Conservation (phyloP, 805 yeast species). For the Metschnikowia vanudenii region DNA sequence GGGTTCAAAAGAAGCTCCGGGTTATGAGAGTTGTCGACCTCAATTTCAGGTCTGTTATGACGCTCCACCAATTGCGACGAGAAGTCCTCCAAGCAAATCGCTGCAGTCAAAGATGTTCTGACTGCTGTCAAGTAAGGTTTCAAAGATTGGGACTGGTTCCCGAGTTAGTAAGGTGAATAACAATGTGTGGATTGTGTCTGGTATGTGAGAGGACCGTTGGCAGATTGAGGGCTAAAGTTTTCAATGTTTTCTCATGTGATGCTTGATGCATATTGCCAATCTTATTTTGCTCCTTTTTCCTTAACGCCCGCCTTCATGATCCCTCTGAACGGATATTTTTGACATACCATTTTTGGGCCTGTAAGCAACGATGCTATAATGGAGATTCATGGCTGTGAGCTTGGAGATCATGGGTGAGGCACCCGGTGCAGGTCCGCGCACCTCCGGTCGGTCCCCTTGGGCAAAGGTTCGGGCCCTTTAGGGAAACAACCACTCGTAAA, state of each 20-base stretch:
- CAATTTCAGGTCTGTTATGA: slow-evolving; percentile 96
- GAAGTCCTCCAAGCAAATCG: slow-evolving; percentile 87
- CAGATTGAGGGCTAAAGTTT: too few species aligned
- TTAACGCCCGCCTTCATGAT: too few species aligned
- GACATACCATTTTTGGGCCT: slow-evolving; percentile 8
- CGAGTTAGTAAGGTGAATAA: slow-evolving; percentile 13
- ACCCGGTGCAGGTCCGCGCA: slow-evolving; percentile 7
- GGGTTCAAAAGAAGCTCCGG: slow-evolving; percentile 86
- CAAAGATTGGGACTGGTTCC: slow-evolving; percentile 83
- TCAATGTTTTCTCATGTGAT: too few species aligned
- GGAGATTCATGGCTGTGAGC: slow-evolving; percentile 3
- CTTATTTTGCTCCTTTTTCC: too few species aligned
- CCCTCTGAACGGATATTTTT: background rate
- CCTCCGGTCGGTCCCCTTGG: too few species aligned
- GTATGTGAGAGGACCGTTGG: too few species aligned
- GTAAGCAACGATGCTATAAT: slow-evolving; percentile 1
- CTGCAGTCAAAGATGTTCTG: slow-evolving; percentile 88
- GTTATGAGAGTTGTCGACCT: slow-evolving; percentile 67
- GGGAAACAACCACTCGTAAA: too few species aligned
- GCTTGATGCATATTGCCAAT: background rate
- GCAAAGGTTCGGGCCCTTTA: too few species aligned
- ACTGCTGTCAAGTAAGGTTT: slow-evolving; percentile 95
- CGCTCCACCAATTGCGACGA: slow-evolving; percentile 95
- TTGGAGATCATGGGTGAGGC: slow-evolving; percentile 4
- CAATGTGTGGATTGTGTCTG: background rate